Base-by-base conservation (phyloP, 2,329 filamentous ascomycete species). In the Bipolaris zeicola region DNA sequence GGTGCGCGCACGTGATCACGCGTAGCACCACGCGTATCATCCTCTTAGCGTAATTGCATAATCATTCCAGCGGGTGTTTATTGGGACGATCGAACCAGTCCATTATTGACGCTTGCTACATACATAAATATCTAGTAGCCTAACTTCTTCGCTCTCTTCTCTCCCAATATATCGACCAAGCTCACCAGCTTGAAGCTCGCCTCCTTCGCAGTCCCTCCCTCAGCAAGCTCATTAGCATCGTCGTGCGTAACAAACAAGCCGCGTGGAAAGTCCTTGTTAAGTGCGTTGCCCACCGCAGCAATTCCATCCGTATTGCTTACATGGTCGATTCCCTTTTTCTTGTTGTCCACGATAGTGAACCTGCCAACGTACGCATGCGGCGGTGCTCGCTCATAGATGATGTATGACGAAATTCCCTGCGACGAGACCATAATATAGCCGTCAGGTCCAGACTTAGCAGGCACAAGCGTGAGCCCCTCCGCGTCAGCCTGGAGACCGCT, bases 281-380 rank as follows among this genome's bases (percentile, higher is more conserved):
- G 67, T 0, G 63, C 71, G 0, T 73, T 75, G 0, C 81, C 79
- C 3, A 84, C 79, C 0, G 79, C 82, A 0, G 81, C 59, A 26
- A 84, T 71, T 0, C 83, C 82, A 52, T 85, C 83, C 0, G 82
- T 84, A 58, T 85, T 85, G 13, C 79, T 81, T 5, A 85, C 82
- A 5, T 74, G 76, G 47, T 84, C 83, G 20, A 84, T 71, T 2
- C 74, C 69, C 0, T 74, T 78, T 34, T 78, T 71, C 0, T 68
- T 61, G 3, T 81, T 80, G 3, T 74, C 73, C 0, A 76, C 71
- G 18, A 84, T 75, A 0, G 80, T 82, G 38, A 84, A 84, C 0
- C 79, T 82, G 52, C 77, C 71, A 3, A 84, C 78, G 49, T 78
- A 83, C 3, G 79, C 74, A 64, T 85, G 81, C 3, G 82, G 82